Evolutionary conservation across 305 asterid genomes (phyloP), one percentile per base, ranked within the genome.

Genomic region (Fraxinus angustifolia): DNA sequence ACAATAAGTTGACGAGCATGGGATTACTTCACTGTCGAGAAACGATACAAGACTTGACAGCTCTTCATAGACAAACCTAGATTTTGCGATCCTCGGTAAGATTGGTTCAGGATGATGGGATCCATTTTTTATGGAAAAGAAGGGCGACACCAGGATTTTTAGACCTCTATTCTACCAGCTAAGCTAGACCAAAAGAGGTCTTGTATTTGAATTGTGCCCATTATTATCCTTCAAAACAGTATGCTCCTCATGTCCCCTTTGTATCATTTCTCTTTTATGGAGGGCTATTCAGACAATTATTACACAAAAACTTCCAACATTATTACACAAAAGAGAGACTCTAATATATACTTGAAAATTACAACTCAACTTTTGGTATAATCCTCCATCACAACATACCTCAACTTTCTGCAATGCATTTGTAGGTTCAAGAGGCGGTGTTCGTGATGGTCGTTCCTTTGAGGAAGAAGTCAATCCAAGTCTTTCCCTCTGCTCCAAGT

Each of bases 401-500:
- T 96, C 97, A 68, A 94, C 97, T 90, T 91, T 91, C 90, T 96
- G 97, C 89, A 93, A 76, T 82, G 94, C 92, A 87, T 87, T 91
- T 0, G 96, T 86, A n/a, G 97, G 91, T 84, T 93, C 97, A 17
- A 90, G 86, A 78, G 88, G 88, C 28, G 89, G 86, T 80, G 88
- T 81, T 34, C 85, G 87, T 60, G 90, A 56, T 45, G 90, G 58
- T 78, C 84, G 89, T 82, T 89, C 91, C 80, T 86, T 91, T 12
- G 91, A 87, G 58, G 87, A 91, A 53, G 95, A 88, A 81, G 82
- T 88, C 89, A 96, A 83, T 10, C 98, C 97, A 85, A 94, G 81
- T 78, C 83, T 90, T 83, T 92, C 94, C 86, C 97, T 92, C 87
- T 93, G 98, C 88, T 94, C 97, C 90, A 96, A 93, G 86, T 93